These are phyloP conservation scores for Diplodia seriata DNA, from an alignment of 2,329 filamentous ascomycete genomes.

Conservation along the genomic window DNA sequence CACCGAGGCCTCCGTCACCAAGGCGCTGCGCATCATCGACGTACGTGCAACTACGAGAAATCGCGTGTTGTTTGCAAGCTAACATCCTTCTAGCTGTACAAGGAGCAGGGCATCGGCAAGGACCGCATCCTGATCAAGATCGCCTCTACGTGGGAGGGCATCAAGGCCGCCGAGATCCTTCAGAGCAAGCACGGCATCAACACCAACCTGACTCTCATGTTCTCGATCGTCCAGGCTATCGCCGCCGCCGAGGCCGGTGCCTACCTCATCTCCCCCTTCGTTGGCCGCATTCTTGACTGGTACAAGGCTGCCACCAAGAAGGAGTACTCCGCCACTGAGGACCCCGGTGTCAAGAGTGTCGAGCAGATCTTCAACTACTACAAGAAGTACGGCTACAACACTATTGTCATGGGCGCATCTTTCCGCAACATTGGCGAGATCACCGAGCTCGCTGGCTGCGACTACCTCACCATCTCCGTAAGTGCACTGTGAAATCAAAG, in stretches of 20 bases:
- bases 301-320: slow-evolving; percentile 97
- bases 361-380: slow-evolving; percentile 99
- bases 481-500: slow-evolving; percentile 46
- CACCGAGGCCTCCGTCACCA: slow-evolving; percentile 87
- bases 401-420: slow-evolving; percentile 99
- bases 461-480: slow-evolving; percentile 98
- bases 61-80: slow-evolving; percentile 34
- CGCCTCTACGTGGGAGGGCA: slow-evolving; percentile 98
- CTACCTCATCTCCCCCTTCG: slow-evolving; percentile 98
- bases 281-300: slow-evolving; percentile 99
- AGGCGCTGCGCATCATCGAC: slow-evolving; percentile 96
- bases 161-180: slow-evolving; percentile 97
- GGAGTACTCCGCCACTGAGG: slow-evolving; percentile 86
- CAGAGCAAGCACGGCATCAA: slow-evolving; percentile 96
- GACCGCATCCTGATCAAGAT: slow-evolving; percentile 98
- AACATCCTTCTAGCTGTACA: slow-evolving; percentile 76
- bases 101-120: slow-evolving; percentile 88
- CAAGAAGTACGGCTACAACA: slow-evolving; percentile 99
- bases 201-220: slow-evolving; percentile 99
- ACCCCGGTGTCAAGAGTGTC: slow-evolving; percentile 95
- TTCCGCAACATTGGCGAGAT: slow-evolving; percentile 98
- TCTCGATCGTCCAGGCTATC: slow-evolving; percentile 93
- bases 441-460: slow-evolving; percentile 96
- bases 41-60: slow-evolving; percentile 59
- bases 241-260: slow-evolving; percentile 93